These are phyloP conservation scores for Linaria vulgaris DNA, from an alignment of 257 asterid species.

Conservation along the genomic window DNA sequence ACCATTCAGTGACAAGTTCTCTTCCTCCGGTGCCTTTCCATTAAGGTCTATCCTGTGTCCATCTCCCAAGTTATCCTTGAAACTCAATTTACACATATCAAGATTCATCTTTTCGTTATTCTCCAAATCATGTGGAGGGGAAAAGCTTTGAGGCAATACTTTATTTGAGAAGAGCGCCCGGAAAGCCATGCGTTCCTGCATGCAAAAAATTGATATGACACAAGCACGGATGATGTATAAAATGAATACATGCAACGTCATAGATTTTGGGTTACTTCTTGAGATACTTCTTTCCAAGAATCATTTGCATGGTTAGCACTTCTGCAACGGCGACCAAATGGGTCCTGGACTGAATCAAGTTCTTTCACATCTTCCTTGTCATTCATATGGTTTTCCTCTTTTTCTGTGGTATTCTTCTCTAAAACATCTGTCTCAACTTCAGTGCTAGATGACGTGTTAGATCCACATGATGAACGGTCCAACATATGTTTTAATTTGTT, in stretches of 20 bases:
- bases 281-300: constrained; percentile 91
- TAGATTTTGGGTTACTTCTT: constrained; percentile 56
- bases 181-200: constrained; percentile 90
- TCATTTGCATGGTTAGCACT: constrained; percentile 49
- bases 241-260: background rate
- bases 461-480: constrained; percentile 98
- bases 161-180: constrained; percentile 85
- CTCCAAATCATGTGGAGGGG: constrained; percentile 51
- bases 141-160: constrained; percentile 88
- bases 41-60: constrained; percentile 44
- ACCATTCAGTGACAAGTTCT: constrained; percentile 26
- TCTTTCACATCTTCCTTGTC: constrained; percentile 53
- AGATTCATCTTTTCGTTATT: constrained; percentile 34
- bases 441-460: constrained; percentile 95
- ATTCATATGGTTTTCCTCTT: constrained; percentile 48
- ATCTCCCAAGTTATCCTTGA: constrained; percentile 26
- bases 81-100: constrained; percentile 32
- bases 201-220: constrained; percentile 18
- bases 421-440: constrained; percentile 78
- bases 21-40: constrained; percentile 35
- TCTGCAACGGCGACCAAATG: constrained; percentile 64
- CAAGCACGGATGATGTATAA: constrained; percentile 5
- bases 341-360: constrained; percentile 49
- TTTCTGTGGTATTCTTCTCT: constrained; percentile 51
- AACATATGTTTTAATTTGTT: constrained; percentile 63